Percentiles rank a stretch among this genome's conserved stretches.
phyloP scores from a whole-genome alignment of 257 asterid genomes.

The Catharanthus roseus region DNA sequence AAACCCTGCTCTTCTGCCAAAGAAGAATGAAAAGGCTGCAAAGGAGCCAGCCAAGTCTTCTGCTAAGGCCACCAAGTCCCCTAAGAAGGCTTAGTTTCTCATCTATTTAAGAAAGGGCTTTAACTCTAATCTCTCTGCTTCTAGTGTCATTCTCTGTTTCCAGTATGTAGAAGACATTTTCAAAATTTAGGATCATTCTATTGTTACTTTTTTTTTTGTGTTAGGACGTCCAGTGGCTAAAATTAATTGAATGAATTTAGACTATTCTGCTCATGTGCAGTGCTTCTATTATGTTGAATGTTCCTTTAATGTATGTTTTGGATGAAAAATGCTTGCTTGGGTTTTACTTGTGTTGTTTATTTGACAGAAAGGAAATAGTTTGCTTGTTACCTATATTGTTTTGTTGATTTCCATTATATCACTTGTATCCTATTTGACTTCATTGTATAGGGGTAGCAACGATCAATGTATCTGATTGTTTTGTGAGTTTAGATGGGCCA shows the following conservation, averaged over 20 bases:
- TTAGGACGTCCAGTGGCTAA: neutral
- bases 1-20: constrained; percentile 11
- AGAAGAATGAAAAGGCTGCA: constrained; percentile 11
- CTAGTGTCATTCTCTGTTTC: neutral
- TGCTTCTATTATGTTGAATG: neutral
- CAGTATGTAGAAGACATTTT: neutral
- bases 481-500: neutral
- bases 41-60: constrained; percentile 6
- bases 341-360: neutral
- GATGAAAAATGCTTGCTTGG: neutral
- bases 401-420: too few relatives aligned
- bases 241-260: neutral
- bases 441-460: too few relatives aligned
- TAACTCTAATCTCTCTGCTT: neutral
- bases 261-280: neutral
- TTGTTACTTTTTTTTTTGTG: neutral
- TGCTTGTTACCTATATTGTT: neutral
- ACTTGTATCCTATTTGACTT: too few relatives aligned
- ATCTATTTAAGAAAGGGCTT: neutral
- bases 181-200: neutral
- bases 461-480: too few relatives aligned
- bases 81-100: constrained; percentile 7
- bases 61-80: constrained; percentile 11
- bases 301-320: neutral
- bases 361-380: neutral